These are phyloP conservation scores for Collybia sordida DNA, from an alignment of 768 basidiomycete species.

Conservation along the genomic window DNA sequence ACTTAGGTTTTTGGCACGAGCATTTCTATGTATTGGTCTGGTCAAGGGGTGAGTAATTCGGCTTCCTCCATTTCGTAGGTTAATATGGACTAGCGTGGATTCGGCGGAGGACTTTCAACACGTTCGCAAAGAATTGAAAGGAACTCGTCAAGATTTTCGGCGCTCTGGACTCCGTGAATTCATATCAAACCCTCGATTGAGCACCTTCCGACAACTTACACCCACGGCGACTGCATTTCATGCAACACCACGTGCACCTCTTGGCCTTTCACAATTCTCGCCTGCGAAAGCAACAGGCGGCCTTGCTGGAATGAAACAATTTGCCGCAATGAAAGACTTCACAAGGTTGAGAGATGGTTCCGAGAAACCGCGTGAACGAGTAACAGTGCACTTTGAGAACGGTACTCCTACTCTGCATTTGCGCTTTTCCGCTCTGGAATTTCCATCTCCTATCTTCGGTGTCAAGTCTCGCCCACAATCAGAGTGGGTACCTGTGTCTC, in stretches of 20 bases:
- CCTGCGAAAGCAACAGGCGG: conserved; percentile 3
- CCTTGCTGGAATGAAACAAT: conserved; percentile 16
- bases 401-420: conserved; percentile 53
- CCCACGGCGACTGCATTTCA: conserved; percentile 43
- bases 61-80: not conserved
- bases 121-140: conserved; percentile 38
- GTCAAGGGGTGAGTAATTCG: conserved; percentile 58
- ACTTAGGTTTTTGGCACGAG: conserved; percentile 54
- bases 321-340: conserved; percentile 17
- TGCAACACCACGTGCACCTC: conserved; percentile 25
- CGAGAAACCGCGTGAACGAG: conserved; percentile 33
- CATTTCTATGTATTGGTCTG: conserved; percentile 58
- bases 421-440: conserved; percentile 51
- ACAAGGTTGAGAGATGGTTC: not conserved
- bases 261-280: conserved; percentile 10
- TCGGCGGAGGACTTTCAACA: conserved; percentile 49
- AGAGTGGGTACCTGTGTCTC: conserved; percentile 9
- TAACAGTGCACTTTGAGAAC: conserved; percentile 45
- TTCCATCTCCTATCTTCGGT: conserved; percentile 35
- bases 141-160: conserved; percentile 10
- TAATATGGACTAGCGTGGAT: conserved; percentile 42
- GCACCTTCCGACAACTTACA: conserved; percentile 55
- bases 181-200: conserved; percentile 56
- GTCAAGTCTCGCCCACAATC: conserved; percentile 23
- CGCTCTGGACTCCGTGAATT: conserved; percentile 41